Conservation (phyloP, 805 yeast genomes). For the Yamadazyma olivae region DNA sequence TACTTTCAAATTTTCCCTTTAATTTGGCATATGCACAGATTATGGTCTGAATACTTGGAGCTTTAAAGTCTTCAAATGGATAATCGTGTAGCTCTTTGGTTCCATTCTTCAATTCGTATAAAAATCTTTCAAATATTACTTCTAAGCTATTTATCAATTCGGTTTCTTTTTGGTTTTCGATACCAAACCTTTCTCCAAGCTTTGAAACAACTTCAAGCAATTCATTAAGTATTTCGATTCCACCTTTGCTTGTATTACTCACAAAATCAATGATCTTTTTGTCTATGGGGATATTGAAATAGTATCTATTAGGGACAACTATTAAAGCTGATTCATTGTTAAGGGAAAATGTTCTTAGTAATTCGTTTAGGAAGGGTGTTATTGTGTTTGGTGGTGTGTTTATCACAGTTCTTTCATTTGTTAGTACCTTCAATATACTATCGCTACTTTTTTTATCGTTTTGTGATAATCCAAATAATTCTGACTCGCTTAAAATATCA, state of each 20-base stretch:
- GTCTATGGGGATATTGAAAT: conserved; percentile 1
- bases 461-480: background rate
- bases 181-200: background rate
- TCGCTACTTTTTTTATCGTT: background rate
- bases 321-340: conserved; percentile 6
- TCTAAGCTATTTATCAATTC: background rate
- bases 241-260: no score
- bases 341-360: conserved; percentile 1
- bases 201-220: background rate
- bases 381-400: conserved; percentile 1
- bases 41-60: background rate
- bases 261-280: no score
- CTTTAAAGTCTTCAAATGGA: background rate
- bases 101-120: no score
- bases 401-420: background rate
- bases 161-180: background rate
- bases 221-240: no score
- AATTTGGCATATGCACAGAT: background rate
- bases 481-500: background rate
- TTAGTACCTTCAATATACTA: background rate
- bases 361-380: background rate
- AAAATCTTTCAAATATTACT: background rate
- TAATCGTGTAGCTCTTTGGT: background rate
- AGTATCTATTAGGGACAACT: conserved; percentile 7
- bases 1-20: background rate